Percentiles rank a stretch among this genome's conserved stretches.
Evolutionary conservation across 441 rosid species (phyloP).

Genomic region (Euphorbia schlechtendalii): DNA sequence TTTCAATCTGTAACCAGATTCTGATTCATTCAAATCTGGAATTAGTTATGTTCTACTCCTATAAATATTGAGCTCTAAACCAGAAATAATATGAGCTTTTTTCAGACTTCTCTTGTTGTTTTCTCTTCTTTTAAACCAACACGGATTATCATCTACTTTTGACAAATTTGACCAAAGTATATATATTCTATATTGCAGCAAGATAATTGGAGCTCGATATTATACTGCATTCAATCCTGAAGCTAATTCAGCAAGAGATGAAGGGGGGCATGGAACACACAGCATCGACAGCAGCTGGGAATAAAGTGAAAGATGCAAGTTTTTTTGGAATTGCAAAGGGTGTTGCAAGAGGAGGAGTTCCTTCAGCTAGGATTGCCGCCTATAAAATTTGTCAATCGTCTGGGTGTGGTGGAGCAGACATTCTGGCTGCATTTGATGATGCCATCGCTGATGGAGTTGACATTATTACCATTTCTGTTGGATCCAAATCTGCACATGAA

Average conservation of each 20-base stretch:
- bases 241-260: slow-evolving; percentile 21
- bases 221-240: slow-evolving; percentile 12
- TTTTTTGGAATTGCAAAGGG: slow-evolving; percentile 26
- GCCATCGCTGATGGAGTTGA: slow-evolving; percentile 46
- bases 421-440: no score
- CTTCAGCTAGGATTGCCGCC: slow-evolving; percentile 33
- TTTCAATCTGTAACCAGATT: no score
- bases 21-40: no score
- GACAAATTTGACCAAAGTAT: background rate
- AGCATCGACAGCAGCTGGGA: slow-evolving; percentile 30
- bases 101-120: no score
- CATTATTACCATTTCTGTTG: slow-evolving; percentile 52
- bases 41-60: no score
- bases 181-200: slow-evolving; percentile 1
- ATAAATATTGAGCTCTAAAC: no score
- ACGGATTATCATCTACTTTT: background rate
- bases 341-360: slow-evolving; percentile 34
- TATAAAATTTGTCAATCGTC: slow-evolving; percentile 26
- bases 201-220: slow-evolving; percentile 43
- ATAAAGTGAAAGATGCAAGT: no score
- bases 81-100: no score
- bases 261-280: slow-evolving; percentile 36
- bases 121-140: no score
- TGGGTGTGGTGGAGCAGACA: no score
- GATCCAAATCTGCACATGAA: slow-evolving; percentile 22